These are phyloP conservation scores for Extremus antarcticus DNA, from an alignment of 495 filamentous ascomycete genomes.

Conservation along the genomic window DNA sequence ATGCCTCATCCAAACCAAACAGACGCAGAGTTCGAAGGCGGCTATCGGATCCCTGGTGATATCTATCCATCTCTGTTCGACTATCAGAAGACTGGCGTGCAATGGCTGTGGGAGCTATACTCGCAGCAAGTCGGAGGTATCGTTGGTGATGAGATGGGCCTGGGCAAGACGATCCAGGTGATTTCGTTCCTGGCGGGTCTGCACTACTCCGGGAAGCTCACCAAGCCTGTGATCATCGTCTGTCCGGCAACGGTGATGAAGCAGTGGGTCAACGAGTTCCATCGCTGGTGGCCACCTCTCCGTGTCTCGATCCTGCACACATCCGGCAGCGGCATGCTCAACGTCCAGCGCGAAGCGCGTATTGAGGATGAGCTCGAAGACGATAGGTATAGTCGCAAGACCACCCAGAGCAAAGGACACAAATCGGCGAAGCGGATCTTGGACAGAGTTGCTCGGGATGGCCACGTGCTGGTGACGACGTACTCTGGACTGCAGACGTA, in stretches of 20 bases:
- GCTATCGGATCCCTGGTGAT: slow-evolving; percentile 75
- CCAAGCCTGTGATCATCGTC: slow-evolving; percentile 76
- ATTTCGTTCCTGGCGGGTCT: slow-evolving; percentile 85
- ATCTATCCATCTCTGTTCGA: slow-evolving; percentile 83
- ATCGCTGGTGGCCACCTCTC: slow-evolving; percentile 93
- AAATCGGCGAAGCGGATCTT: slow-evolving; percentile 68
- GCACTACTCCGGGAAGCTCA: slow-evolving; percentile 76
- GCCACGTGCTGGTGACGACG: slow-evolving; percentile 88
- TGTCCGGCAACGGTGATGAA: slow-evolving; percentile 88
- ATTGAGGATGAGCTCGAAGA: slow-evolving; percentile 57
- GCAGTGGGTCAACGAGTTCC: slow-evolving; percentile 97
- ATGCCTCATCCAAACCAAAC: slow-evolving; percentile 70
- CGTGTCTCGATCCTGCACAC: slow-evolving; percentile 90
- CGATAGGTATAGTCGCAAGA: slow-evolving; percentile 30
- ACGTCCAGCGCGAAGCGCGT: slow-evolving; percentile 55
- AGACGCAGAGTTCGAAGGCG: slow-evolving; percentile 61
- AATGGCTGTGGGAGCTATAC: slow-evolving; percentile 94
- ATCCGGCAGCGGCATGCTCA: slow-evolving; percentile 92
- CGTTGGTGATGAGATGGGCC: slow-evolving; percentile 93
- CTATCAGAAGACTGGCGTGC: slow-evolving; percentile 90
- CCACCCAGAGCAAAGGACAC: slow-evolving; percentile 39
- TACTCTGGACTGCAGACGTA: slow-evolving; percentile 90
- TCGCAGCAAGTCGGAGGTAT: slow-evolving; percentile 84
- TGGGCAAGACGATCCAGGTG: slow-evolving; percentile 91
- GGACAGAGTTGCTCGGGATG: slow-evolving; percentile 68